Conservation (phyloP, 2,329 filamentous ascomycete genomes). For the Aspergillus tanneri region DNA sequence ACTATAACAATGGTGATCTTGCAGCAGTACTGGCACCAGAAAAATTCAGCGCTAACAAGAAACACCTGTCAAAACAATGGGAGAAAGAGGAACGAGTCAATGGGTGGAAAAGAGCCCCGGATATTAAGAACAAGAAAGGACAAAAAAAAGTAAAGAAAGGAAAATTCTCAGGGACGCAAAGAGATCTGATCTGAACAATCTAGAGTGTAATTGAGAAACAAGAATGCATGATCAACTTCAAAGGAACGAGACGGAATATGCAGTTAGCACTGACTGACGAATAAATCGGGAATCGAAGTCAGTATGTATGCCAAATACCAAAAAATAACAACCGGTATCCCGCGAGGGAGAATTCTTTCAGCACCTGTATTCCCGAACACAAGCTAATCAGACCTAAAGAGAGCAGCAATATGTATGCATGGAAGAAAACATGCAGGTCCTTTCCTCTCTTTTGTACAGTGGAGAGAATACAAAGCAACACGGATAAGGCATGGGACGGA, state of each 20-base stretch:
- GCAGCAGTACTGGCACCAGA: background rate
- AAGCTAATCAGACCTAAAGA: constrained; percentile 15
- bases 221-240: constrained; percentile 50
- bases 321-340: constrained; percentile 8
- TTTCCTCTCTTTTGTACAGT: constrained; percentile 14
- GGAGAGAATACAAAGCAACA: constrained; percentile 16
- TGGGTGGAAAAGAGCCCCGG: background rate
- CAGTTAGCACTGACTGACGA: constrained; percentile 23
- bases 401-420: constrained; percentile 14
- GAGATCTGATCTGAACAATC: constrained; percentile 20
- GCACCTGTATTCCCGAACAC: constrained; percentile 10
- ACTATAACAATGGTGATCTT: constrained; percentile 6
- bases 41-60: background rate
- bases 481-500: constrained; percentile 31
- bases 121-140: background rate
- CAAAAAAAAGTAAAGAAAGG: constrained; percentile 14
- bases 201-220: constrained; percentile 48
- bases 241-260: constrained; percentile 26
- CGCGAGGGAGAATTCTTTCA: constrained; percentile 11
- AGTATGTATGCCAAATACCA: background rate
- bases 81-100: constrained; percentile 1
- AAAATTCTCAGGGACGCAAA: constrained; percentile 10
- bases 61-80: background rate
- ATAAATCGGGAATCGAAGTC: constrained; percentile 10
- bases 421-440: constrained; percentile 12